Conservation (phyloP, 305 asterid species). For the Fraxinus baroniana region DNA sequence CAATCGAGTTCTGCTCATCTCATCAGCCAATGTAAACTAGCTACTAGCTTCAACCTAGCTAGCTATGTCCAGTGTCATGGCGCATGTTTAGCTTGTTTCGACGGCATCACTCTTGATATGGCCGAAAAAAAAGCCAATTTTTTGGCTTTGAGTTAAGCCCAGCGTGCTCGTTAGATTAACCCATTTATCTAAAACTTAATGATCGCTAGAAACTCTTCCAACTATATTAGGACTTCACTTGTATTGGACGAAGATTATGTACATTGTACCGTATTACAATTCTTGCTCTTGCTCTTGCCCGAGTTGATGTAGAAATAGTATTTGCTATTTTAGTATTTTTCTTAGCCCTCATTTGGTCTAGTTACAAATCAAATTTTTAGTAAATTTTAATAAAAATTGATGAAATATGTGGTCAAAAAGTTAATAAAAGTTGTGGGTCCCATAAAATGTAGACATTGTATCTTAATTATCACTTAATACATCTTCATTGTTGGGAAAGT, state of each 20-base stretch:
- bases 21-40: background rate
- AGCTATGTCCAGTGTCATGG: background rate
- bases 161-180: background rate
- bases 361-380: background rate
- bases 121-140: background rate
- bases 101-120: background rate
- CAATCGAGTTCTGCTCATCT: constrained; percentile 52
- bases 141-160: background rate
- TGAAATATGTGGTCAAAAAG: too few relatives aligned
- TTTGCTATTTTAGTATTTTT: background rate
- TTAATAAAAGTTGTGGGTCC: background rate
- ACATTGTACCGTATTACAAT: background rate
- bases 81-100: background rate
- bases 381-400: too few relatives aligned
- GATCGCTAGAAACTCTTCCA: background rate
- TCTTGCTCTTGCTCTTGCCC: background rate
- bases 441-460: too few relatives aligned
- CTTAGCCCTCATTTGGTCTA: background rate
- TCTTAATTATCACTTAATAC: background rate
- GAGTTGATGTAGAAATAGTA: background rate
- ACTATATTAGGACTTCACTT: background rate
- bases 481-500: background rate
- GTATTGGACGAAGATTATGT: background rate
- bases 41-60: background rate
- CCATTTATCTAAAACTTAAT: background rate